Evolutionary conservation across 2,329 filamentous ascomycete species (phyloP), one percentile per base, ranked within the genome.

Genomic region (Bertia moriformis): DNA sequence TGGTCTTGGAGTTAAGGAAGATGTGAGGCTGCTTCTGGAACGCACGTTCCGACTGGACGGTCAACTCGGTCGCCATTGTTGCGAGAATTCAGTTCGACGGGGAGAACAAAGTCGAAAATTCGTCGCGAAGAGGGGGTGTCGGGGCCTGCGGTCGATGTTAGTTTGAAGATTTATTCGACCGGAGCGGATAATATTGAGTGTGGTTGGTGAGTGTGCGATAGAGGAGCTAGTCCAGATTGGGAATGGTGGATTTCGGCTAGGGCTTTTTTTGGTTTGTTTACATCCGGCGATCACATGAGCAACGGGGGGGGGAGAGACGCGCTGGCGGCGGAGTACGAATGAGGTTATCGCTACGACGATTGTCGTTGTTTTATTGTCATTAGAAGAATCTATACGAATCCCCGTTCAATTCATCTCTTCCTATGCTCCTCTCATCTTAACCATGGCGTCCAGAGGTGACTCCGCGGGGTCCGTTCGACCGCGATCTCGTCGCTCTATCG

Each of bases 11-110:
- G 82, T 96, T 95, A 61, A 84, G 79, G 85, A 96, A 98, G 78
- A 98, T 94, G 72, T 98, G 91, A 67, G 91, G 91, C 79, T 98
- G 89, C 83, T 98, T 98, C 73, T 96, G 91, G 85, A 84, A 98
- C 78, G 91, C 91, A 75, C 91, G 89, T 83, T 98, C 91, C 66
- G 86, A 93, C 82, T 98, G 91, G 70, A 98, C 91, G 67, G 87
- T 93, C 73, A 95, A 78, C 77, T 94, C 87, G 78, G 87, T 94
- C 66, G 87, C 87, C 87, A 93, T 94, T 67, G 64, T 78, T 73
- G 69, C 69, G 67, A 53, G 54, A 47, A 29, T 29, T 29, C 24
- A 29, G 24, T 10, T 29, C 24, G 24, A 29, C 24, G 24, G n/a
- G 24, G 24, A 29, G n/a, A 29, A n/a, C 24, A n/a, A 29, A 29